A percentile compares a stretch with the other conserved stretches of the same genome.
phyloP scores from a whole-genome alignment of 1,284 basidiomycete species.

The Malassezia cuniculi region DNA sequence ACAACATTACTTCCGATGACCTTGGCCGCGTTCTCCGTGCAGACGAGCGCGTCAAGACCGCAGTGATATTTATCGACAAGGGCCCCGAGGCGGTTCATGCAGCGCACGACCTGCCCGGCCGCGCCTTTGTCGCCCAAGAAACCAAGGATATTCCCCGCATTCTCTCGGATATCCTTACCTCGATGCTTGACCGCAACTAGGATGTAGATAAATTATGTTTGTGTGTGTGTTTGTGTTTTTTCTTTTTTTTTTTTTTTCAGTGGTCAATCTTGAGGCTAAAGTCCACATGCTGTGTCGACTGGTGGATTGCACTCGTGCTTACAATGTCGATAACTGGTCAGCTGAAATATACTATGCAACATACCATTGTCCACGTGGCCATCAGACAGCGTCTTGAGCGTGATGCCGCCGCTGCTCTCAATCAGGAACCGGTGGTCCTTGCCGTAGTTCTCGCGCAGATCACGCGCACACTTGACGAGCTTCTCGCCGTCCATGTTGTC shows the following conservation, averaged over 20 bases:
- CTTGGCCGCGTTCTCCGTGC: constrained; percentile 24
- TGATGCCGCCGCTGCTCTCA: constrained; percentile 39
- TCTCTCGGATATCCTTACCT: constrained; percentile 32
- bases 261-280: constrained; percentile 42
- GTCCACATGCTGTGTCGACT: constrained; percentile 42
- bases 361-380: constrained; percentile 30
- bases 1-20: constrained; percentile 36
- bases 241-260: too few species aligned
- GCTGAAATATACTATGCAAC: not conserved
- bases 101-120: constrained; percentile 28
- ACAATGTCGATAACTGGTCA: constrained; percentile 39
- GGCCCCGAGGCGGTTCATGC: constrained; percentile 24
- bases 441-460: constrained; percentile 21
- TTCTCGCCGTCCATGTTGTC: constrained; percentile 50
- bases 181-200: constrained; percentile 19
- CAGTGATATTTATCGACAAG: constrained; percentile 40
- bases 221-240: too few species aligned
- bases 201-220: too few species aligned
- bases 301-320: constrained; percentile 38
- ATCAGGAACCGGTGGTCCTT: constrained; percentile 20
- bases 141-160: constrained; percentile 34
- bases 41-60: constrained; percentile 34
- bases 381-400: constrained; percentile 29
- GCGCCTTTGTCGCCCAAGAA: constrained; percentile 31
- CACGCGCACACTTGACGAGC: constrained; percentile 26